Conservation (phyloP, 108 stramenopile genomes). For the Nannochloropsis oceanica region DNA sequence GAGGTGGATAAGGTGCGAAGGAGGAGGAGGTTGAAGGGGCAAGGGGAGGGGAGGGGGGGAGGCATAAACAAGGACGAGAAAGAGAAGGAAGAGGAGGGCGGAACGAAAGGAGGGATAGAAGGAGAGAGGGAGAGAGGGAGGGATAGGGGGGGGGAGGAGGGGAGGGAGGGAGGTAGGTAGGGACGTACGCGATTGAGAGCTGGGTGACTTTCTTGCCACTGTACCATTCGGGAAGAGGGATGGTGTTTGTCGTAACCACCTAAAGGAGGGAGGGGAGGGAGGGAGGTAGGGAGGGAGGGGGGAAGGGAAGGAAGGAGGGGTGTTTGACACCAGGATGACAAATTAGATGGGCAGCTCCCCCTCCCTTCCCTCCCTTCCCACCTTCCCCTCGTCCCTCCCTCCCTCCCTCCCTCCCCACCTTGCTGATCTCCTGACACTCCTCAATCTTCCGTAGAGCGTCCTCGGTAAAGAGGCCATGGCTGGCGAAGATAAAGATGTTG, state of each 20-base stretch:
- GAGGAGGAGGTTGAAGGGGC: background rate
- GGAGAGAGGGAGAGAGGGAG: too few species aligned
- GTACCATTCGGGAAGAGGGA: background rate
- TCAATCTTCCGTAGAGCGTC: conserved; percentile 20
- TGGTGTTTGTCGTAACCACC: background rate
- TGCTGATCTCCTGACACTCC: background rate
- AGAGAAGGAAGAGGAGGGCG: background rate
- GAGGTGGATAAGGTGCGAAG: background rate
- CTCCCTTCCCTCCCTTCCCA: background rate
- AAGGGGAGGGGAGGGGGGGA: background rate
- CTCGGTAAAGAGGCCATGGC: conserved; percentile 26
- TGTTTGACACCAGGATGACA: background rate
- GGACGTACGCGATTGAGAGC: background rate
- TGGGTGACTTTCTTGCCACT: background rate
- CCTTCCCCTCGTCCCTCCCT: background rate
- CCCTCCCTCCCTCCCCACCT: background rate
- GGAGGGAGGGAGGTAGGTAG: too few species aligned
- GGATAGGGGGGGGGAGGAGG: too few species aligned
- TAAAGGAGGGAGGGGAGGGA: background rate
- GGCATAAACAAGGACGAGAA: background rate
- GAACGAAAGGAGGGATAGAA: background rate
- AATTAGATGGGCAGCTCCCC: too few species aligned
- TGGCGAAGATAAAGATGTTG: conserved; percentile 15
- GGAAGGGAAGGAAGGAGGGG: background rate
- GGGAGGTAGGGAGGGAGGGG: background rate